Percentiles rank a stretch among this genome's conserved stretches.
Conservation (phyloP, 2,329 filamentous ascomycete species). For the Colletotrichum sublineola region DNA sequence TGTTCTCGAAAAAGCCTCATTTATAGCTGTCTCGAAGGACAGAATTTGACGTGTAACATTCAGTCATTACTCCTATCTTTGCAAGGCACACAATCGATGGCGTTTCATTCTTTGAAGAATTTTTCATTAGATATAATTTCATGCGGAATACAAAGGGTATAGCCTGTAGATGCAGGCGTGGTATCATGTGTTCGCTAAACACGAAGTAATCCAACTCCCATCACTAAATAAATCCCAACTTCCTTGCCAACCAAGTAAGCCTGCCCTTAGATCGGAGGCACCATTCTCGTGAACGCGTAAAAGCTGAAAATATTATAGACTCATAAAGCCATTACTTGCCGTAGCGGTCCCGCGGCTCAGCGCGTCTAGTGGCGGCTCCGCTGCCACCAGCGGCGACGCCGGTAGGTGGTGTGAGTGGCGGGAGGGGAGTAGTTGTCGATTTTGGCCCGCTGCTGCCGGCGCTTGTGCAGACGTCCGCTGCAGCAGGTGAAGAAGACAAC, state of each 20-base stretch:
- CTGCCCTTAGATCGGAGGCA: slow-evolving; percentile 3
- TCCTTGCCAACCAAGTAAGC: slow-evolving; percentile 2
- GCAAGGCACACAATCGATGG: background rate
- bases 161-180: slow-evolving; percentile 28
- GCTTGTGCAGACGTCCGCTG: slow-evolving; percentile 60
- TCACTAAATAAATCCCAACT: background rate
- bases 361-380: slow-evolving; percentile 40
- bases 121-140: slow-evolving; percentile 25
- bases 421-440: slow-evolving; percentile 47
- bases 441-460: slow-evolving; percentile 47
- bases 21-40: background rate
- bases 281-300: slow-evolving; percentile 2
- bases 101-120: background rate
- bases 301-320: background rate
- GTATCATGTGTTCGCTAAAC: slow-evolving; percentile 30
- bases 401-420: slow-evolving; percentile 36
- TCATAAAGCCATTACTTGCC: background rate
- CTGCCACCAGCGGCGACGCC: slow-evolving; percentile 41
- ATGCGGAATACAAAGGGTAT: slow-evolving; percentile 18
- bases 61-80: background rate
- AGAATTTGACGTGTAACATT: background rate
- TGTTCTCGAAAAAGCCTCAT: background rate
- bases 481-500: slow-evolving; percentile 74
- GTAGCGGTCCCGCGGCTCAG: too few species aligned
- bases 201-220: slow-evolving; percentile 11